Conservation (phyloP, 202 grass and related monocot genomes). For the Saccharum hybrid region DNA sequence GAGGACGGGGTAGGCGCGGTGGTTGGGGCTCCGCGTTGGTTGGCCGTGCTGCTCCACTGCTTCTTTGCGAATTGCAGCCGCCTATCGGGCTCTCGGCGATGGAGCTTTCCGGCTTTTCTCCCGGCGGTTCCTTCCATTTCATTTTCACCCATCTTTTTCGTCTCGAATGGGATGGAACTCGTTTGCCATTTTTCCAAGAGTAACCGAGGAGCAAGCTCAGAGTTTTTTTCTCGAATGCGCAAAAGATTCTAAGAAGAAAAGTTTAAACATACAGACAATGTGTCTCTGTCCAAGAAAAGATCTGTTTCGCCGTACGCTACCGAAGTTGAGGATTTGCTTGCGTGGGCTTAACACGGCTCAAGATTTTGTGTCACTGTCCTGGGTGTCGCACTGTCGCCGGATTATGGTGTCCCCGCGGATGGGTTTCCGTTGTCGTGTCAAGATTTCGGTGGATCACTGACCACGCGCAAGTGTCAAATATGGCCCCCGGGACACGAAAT, state of each 20-base stretch:
- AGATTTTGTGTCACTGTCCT: background rate
- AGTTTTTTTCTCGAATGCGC: no score
- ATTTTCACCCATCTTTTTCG: background rate
- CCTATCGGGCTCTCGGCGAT: background rate
- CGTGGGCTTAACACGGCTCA: background rate
- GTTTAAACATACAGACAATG: no score
- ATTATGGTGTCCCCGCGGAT: background rate
- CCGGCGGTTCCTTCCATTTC: background rate
- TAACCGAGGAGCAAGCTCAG: background rate
- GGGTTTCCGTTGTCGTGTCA: background rate
- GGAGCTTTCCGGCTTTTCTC: background rate
- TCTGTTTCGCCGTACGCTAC: background rate
- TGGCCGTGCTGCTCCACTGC: background rate
- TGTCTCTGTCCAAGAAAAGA: no score
- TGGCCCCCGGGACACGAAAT: background rate
- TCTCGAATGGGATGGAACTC: background rate
- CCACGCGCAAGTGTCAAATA: background rate
- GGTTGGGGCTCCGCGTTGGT: conserved; percentile 5
- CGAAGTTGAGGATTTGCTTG: background rate
- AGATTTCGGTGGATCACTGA: background rate
- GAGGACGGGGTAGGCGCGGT: background rate
- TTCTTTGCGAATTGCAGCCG: background rate
- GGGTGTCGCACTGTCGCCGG: background rate
- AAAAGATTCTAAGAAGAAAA: no score
- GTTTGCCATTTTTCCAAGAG: background rate